Evolutionary conservation across 73 alveolate genomes (phyloP).

Genomic region (Paramecium bursaria): DNA sequence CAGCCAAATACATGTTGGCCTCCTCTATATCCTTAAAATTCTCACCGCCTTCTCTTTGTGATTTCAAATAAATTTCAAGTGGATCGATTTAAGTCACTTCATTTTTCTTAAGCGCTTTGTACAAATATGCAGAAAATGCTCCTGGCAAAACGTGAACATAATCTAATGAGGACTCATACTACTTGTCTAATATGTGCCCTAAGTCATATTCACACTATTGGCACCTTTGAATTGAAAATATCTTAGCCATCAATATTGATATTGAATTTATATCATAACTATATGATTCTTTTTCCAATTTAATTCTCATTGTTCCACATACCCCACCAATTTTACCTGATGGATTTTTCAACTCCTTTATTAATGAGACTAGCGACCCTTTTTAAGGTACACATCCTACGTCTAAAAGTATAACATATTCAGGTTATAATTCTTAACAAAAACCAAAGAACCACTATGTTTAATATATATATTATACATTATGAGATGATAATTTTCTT

Average conservation of each 20-base stretch:
- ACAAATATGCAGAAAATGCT: conserved; percentile 74
- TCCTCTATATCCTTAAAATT: conserved; percentile 10
- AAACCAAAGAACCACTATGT: conserved; percentile 74
- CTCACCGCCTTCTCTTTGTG: conserved; percentile 20
- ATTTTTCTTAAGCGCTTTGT: conserved; percentile 65
- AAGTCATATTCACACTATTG: conserved; percentile 69
- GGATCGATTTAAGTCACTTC: background rate
- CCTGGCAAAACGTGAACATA: conserved; percentile 75
- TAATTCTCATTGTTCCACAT: conserved; percentile 68
- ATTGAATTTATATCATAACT: no score
- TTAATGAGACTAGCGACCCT: conserved; percentile 28
- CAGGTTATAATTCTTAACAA: conserved; percentile 66
- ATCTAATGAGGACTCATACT: conserved; percentile 71
- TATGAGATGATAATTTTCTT: conserved; percentile 63
- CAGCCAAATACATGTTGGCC: conserved; percentile 80
- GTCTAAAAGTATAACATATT: conserved; percentile 59
- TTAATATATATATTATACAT: no score
- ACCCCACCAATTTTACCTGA: conserved; percentile 56
- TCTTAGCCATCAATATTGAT: background rate
- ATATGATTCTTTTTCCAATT: background rate
- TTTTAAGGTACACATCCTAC: conserved; percentile 65
- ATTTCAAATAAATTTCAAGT: conserved; percentile 51
- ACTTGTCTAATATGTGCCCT: conserved; percentile 69
- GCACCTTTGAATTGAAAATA: conserved; percentile 22
- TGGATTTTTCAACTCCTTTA: conserved; percentile 53